Base-by-base conservation (phyloP, 1,284 basidiomycete species). In the Irpex sp. region DNA sequence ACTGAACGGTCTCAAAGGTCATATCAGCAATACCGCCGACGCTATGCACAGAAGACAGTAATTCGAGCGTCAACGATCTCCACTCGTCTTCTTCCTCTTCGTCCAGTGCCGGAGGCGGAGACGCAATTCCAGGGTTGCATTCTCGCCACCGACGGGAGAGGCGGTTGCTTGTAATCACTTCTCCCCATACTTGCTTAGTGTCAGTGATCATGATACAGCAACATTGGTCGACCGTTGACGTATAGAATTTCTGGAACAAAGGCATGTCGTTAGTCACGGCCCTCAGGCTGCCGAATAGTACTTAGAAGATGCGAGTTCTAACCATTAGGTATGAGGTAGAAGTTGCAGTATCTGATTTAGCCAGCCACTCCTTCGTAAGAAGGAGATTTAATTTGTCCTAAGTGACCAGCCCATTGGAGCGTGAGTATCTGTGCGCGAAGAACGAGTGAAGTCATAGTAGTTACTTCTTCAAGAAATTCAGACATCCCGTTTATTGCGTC, bases 311-410 rank as follows among this genome's bases (percentile, higher is more conserved):
- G 68, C 71, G 4, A 26, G 26, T 26, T 0, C 26, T 26, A 3
- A 92, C 90, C 69, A 90, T 75, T 64, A 92, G 81, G 75, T 91
- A 92, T 35, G 89, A 85, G 3, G 78, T 83, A 1, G 88, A 86
- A 6, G 76, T 82, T 50, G 77, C 75, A 58, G 77, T 76, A 68
- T 90, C 85, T 61, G 82, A 77, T 73, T 88, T 88, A 26, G 83
- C 83, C 13, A 92, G 78, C 90, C 90, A 92, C 72, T 90, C 88
- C 70, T 85, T 88, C 61, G 75, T 75, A 33, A 88, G 74, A 47
- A 92, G 79, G 36, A 75, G 70, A 61, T 83, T 83, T 35, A 79
- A 76, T 64, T 86, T 79, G 56, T 85, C 82, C 90, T 92, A 66
- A 26, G n/a, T 3, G 4, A 33, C 9, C 9, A 33, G 3, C 2